These are phyloP conservation scores for Penicillium bovifimosum DNA, from an alignment of 495 filamentous ascomycete genomes.

Conservation along the genomic window DNA sequence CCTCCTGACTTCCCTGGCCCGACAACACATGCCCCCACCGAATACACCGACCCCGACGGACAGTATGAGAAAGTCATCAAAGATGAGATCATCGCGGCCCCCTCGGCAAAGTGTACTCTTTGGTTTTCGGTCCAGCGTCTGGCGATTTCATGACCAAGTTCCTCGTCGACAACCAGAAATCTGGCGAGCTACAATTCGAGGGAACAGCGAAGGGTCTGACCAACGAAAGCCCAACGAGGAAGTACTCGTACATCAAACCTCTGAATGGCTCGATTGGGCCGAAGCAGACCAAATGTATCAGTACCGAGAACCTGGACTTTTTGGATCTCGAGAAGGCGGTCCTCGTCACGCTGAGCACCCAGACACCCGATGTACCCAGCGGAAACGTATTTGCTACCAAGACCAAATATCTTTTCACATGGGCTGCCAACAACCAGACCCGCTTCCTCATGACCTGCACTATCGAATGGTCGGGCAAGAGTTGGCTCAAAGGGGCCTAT, in stretches of 20 bases:
- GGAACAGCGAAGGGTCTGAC: conserved; percentile 74
- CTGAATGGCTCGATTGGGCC: conserved; percentile 79
- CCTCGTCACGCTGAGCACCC: conserved; percentile 70
- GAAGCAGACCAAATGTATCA: conserved; percentile 91
- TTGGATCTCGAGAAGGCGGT: conserved; percentile 85
- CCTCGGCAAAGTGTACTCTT: conserved; percentile 87
- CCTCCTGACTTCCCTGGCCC: conserved; percentile 79
- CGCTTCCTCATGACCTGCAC: conserved; percentile 78
- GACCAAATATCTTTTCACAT: conserved; percentile 90
- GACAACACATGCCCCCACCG: conserved; percentile 73
- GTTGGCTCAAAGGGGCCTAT: conserved; percentile 98
- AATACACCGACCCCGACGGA: conserved; percentile 66
- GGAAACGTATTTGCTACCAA: conserved; percentile 88
- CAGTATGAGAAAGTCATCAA: conserved; percentile 83
- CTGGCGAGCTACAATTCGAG: conserved; percentile 72
- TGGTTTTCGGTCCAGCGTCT: conserved; percentile 79
- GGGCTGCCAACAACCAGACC: conserved; percentile 80
- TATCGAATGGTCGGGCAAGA: conserved; percentile 96
- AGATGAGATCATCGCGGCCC: conserved; percentile 81
- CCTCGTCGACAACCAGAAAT: conserved; percentile 82
- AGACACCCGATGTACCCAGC: conserved; percentile 92
- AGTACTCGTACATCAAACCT: conserved; percentile 88
- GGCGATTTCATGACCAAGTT: conserved; percentile 77
- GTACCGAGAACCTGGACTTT: conserved; percentile 72
- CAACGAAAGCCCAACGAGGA: conserved; percentile 65